These are phyloP conservation scores for Udeniomyces megalosporus DNA, from an alignment of 768 basidiomycete species.

Conservation along the genomic window DNA sequence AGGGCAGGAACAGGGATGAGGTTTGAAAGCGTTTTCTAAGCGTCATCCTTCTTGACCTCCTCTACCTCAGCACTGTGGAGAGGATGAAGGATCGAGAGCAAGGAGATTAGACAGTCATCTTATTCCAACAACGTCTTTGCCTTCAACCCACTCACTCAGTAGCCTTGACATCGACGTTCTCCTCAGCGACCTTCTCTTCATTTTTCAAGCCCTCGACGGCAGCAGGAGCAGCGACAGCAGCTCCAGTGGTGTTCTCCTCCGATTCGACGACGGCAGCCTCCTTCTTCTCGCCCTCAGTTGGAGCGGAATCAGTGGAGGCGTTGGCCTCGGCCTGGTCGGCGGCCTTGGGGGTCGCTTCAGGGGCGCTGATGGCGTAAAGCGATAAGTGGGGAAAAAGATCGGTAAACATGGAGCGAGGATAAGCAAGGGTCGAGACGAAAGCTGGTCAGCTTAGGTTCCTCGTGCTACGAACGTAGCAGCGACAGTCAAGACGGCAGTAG, in stretches of 20 bases:
- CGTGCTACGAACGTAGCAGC: no score
- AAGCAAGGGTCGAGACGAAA: not conserved
- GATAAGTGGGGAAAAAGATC: no score
- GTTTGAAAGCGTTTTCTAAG: no score
- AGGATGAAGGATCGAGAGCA: no score
- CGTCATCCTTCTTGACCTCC: no score
- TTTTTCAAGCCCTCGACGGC: conserved; percentile 12
- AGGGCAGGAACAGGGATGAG: no score
- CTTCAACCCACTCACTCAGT: conserved; percentile 2
- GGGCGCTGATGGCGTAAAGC: not conserved
- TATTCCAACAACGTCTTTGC: not conserved
- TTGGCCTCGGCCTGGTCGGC: not conserved
- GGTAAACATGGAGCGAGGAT: not conserved
- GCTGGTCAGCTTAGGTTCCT: no score
- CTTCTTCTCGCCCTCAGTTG: not conserved
- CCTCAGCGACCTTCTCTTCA: conserved; percentile 13
- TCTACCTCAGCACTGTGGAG: no score
- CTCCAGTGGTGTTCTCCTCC: not conserved
- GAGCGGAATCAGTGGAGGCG: not conserved
- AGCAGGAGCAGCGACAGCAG: not conserved
- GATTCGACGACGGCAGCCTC: not conserved
- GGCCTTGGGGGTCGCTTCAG: not conserved
- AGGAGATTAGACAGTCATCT: no score
- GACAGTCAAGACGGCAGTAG: not conserved
- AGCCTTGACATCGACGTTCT: conserved; percentile 7